Percentiles rank a stretch among this genome's conserved stretches.
Conservation (phyloP, 1,139 yeast genomes). For the Wickerhamomyces sp. region DNA sequence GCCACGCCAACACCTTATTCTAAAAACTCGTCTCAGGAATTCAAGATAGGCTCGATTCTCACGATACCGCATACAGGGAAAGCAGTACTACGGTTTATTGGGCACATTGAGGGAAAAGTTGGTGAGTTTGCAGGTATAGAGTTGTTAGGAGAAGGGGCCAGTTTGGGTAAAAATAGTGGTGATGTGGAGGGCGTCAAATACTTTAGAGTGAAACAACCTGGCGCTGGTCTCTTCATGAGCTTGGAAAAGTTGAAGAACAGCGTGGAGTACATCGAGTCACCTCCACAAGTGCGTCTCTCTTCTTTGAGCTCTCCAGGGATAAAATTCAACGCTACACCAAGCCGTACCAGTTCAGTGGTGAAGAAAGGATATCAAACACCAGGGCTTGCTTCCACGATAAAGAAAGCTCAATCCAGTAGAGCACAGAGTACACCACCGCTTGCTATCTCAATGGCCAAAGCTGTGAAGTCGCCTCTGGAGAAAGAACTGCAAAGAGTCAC, state of each 20-base stretch:
- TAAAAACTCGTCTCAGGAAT: conserved; percentile 8
- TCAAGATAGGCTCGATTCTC: conserved; percentile 20
- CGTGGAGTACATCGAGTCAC: conserved; percentile 12
- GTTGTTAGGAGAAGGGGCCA: conserved; percentile 55
- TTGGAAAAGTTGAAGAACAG: conserved; percentile 48
- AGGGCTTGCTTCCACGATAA: background rate
- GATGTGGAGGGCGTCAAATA: conserved; percentile 54
- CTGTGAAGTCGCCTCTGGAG: conserved; percentile 10
- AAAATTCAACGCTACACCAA: conserved; percentile 16
- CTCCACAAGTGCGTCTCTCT: conserved; percentile 11
- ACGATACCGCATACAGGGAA: conserved; percentile 31
- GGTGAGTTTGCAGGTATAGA: conserved; percentile 92
- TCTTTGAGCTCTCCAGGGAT: conserved; percentile 12
- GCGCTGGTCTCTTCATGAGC: conserved; percentile 72
- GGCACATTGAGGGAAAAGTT: conserved; percentile 64
- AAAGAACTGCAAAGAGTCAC: conserved; percentile 14
- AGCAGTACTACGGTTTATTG: conserved; percentile 69
- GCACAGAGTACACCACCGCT: conserved; percentile 10
- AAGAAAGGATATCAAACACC: conserved; percentile 2
- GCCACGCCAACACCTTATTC: conserved; percentile 22
- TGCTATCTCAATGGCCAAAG: conserved; percentile 1
- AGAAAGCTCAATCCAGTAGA: conserved; percentile 4
- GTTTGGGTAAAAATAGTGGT: conserved; percentile 79
- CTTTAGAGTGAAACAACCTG: conserved; percentile 57
- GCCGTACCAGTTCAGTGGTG: conserved; percentile 3